Base-by-base conservation (phyloP, 805 yeast genomes). In the Metschnikowia kofuensis region DNA sequence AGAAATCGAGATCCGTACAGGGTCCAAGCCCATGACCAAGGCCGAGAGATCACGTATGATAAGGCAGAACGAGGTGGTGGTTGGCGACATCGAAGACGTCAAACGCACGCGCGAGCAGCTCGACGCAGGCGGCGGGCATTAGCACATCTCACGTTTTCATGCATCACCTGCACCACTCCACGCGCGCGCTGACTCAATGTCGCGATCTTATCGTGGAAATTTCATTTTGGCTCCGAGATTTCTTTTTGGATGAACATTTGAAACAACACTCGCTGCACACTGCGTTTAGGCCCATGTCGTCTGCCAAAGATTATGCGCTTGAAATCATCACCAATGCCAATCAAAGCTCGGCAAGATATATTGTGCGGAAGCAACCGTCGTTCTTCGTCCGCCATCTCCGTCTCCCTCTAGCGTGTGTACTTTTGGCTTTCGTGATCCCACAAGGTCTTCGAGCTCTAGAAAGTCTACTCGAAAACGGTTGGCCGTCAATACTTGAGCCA, bases 1-100 rank as follows among this genome's bases (percentile, higher is more conserved):
- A 54, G 84, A 80, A 51, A 63, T 70, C 38, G 79, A 76, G 57
- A 65, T 71, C 47, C 66, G 73, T 60, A 72, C 73, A 42, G 79
- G 75, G 48, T 61, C 67, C 54, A 78, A 62, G 57, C 66, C 72
- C 35, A 57, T 68, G 68, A 66, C 83, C 50, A 64, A 78, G 51
- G 68, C 71, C 21, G 80, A 83, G 58, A 73, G 73, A 52, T 59
- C 78, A 52, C 72, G 77, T 63, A 69, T 82, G 67, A 74, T 84
- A 61, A 72, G 91, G 52, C 79, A 77, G 66, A 81, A 85, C 55
- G 94, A 87, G 63, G 79, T 77, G 50, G 88, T 87, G 52, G 74
- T 88, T 44, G 95, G 95, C 1, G 55, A 68, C 12, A 57, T 70
- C 42, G 72, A 63, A 35, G 69, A 64, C 38, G 60, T 64, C 32